Percentiles rank a stretch among this genome's conserved stretches.
Conservation (phyloP, 192 early-diverging fungal genomes). For the Polychytrium aggregatum region DNA sequence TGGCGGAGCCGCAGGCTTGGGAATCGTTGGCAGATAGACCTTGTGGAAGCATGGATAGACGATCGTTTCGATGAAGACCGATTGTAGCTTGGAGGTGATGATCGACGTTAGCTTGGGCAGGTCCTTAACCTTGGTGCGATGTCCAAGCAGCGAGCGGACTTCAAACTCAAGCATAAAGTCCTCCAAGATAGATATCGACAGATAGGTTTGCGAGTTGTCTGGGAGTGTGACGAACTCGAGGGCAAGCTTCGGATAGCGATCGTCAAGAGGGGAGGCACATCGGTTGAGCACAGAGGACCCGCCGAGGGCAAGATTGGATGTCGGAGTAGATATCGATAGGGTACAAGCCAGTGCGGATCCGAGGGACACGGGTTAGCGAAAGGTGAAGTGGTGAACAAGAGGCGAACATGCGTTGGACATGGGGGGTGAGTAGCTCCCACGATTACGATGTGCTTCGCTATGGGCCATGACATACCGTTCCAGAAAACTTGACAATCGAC, state of each 20-base stretch:
- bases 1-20: too few species aligned
- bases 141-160: slow-evolving; percentile 82
- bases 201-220: slow-evolving; percentile 29
- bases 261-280: too few species aligned
- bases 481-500: slow-evolving; percentile 79
- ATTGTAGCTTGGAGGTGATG: slow-evolving; percentile 58
- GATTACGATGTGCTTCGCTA: too few species aligned
- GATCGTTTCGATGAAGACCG: slow-evolving; percentile 58
- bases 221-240: slow-evolving; percentile 41
- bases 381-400: not conserved
- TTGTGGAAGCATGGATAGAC: slow-evolving; percentile 65
- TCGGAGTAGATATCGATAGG: too few species aligned
- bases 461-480: slow-evolving; percentile 52
- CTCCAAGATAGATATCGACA: slow-evolving; percentile 37
- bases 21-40: too few species aligned
- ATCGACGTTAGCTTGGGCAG: slow-evolving; percentile 85
- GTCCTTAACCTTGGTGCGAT: slow-evolving; percentile 93
- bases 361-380: not conserved
- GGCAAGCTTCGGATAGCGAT: slow-evolving; percentile 18
- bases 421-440: too few species aligned
- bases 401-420: too few species aligned
- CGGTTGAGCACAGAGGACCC: too few species aligned
- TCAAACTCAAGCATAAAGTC: slow-evolving; percentile 65
- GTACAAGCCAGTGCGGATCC: too few species aligned
- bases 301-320: too few species aligned